Evolutionary conservation across 2,329 filamentous ascomycete genomes (phyloP).

Genomic region (Colletotrichum graminicola): DNA sequence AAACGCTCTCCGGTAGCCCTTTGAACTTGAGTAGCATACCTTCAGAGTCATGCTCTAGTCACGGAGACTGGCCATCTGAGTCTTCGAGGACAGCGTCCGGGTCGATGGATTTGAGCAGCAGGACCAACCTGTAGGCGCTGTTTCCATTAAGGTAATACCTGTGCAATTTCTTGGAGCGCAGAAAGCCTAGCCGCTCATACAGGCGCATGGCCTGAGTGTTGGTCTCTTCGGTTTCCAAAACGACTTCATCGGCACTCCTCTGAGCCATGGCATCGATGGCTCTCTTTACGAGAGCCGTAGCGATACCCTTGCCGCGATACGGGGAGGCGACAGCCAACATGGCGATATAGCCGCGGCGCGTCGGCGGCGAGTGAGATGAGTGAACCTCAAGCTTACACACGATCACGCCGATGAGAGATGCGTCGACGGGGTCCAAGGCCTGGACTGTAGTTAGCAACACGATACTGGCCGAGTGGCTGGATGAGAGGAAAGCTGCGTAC

Average conservation of each 20-base stretch:
- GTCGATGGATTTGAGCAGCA: constrained; percentile 76
- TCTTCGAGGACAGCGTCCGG: constrained; percentile 54
- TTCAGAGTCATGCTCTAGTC: constrained; percentile 1
- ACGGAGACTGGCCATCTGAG: constrained; percentile 48
- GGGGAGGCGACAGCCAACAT: constrained; percentile 93
- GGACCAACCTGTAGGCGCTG: constrained; percentile 88
- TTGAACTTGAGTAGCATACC: not conserved
- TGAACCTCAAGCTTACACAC: constrained; percentile 96
- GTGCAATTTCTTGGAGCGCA: constrained; percentile 92
- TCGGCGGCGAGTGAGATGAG: constrained; percentile 79
- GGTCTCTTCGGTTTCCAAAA: constrained; percentile 94
- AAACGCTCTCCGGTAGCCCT: constrained; percentile 1
- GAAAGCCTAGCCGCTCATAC: constrained; percentile 92
- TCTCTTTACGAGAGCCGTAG: constrained; percentile 86
- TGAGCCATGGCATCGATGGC: constrained; percentile 92
- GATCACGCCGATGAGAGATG: constrained; percentile 85
- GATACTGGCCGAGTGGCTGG: not conserved
- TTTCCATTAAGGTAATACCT: constrained; percentile 97
- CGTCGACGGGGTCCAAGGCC: constrained; percentile 71
- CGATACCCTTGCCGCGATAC: constrained; percentile 87
- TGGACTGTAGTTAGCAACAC: constrained; percentile 47
- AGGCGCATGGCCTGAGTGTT: constrained; percentile 91
- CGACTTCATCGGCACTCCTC: constrained; percentile 90
- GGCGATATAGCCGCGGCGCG: constrained; percentile 92
- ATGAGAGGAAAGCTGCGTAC: constrained; percentile 59